Evolutionary conservation across 2,329 filamentous ascomycete genomes (phyloP).

Genomic region (Colletotrichum horii): DNA sequence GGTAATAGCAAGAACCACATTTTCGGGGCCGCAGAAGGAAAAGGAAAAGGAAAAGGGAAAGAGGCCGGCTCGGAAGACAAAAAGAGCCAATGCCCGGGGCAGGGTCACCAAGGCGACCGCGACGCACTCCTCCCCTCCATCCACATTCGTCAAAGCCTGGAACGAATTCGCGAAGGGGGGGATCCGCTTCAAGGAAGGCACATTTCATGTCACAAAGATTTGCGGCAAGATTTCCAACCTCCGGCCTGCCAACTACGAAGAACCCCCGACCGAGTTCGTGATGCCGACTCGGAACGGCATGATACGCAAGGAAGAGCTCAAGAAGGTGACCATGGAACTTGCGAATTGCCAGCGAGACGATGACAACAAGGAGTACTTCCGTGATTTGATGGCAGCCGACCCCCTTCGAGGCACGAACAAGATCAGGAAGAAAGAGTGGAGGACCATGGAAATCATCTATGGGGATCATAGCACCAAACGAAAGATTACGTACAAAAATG

Average conservation of each 20-base stretch:
- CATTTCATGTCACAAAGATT: not conserved
- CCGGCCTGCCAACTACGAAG: not conserved
- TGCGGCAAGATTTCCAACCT: not conserved
- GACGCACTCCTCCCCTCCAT: not conserved
- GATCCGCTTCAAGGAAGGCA: not conserved
- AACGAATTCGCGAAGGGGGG: not conserved
- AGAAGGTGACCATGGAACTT: not conserved
- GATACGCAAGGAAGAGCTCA: not conserved
- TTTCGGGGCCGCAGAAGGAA: not conserved
- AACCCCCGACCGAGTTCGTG: not conserved
- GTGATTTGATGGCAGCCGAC: not conserved
- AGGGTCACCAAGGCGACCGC: not conserved
- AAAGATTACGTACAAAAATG: not conserved
- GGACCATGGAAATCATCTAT: not conserved
- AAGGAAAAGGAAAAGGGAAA: not conserved
- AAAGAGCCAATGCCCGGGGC: not conserved
- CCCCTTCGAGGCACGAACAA: not conserved
- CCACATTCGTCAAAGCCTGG: not conserved
- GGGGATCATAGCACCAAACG: not conserved
- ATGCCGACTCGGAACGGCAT: not conserved
- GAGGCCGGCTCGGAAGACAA: not conserved
- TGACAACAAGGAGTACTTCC: not conserved
- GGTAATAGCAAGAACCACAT: not conserved
- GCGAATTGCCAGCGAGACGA: not conserved
- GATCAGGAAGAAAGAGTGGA: not conserved